These are phyloP conservation scores for Alternaria gansuensis DNA, from an alignment of 2,329 filamentous ascomycete genomes.

Conservation along the genomic window DNA sequence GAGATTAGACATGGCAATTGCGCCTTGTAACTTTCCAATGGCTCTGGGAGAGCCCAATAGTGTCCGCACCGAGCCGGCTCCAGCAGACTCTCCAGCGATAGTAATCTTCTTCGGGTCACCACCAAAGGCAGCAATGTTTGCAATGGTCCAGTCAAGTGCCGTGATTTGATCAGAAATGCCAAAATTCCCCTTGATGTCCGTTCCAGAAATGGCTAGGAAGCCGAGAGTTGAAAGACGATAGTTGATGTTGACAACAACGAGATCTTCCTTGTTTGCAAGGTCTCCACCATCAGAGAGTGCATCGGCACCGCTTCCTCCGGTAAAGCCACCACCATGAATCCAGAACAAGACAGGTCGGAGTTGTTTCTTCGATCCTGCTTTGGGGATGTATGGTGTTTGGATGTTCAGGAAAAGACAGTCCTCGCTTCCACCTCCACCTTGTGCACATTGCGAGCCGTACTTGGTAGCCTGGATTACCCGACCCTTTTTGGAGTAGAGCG, in stretches of 20 bases:
- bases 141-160: constrained; percentile 59
- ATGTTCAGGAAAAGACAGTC: constrained; percentile 62
- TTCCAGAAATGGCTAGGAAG: constrained; percentile 66
- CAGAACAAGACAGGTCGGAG: constrained; percentile 61
- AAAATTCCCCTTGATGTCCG: constrained; percentile 64
- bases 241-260: constrained; percentile 68
- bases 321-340: constrained; percentile 67
- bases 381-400: constrained; percentile 54
- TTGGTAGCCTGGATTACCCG: constrained; percentile 58
- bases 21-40: constrained; percentile 59
- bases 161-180: constrained; percentile 63
- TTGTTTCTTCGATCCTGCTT: constrained; percentile 49
- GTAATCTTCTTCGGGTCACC: constrained; percentile 59
- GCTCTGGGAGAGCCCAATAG: constrained; percentile 62
- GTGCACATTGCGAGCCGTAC: constrained; percentile 59
- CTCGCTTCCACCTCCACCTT: constrained; percentile 54
- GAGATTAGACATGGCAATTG: constrained; percentile 62
- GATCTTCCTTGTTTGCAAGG: constrained; percentile 66
- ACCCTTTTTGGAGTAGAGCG: constrained; percentile 56
- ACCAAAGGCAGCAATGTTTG: constrained; percentile 59
- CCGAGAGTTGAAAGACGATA: constrained; percentile 68
- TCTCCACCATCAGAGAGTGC: constrained; percentile 62
- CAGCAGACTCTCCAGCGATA: constrained; percentile 60
- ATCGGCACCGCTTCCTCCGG: constrained; percentile 55
- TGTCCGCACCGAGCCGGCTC: constrained; percentile 65